Base-by-base conservation (phyloP, 768 basidiomycete species). In the Pulveroboletus sp. region DNA sequence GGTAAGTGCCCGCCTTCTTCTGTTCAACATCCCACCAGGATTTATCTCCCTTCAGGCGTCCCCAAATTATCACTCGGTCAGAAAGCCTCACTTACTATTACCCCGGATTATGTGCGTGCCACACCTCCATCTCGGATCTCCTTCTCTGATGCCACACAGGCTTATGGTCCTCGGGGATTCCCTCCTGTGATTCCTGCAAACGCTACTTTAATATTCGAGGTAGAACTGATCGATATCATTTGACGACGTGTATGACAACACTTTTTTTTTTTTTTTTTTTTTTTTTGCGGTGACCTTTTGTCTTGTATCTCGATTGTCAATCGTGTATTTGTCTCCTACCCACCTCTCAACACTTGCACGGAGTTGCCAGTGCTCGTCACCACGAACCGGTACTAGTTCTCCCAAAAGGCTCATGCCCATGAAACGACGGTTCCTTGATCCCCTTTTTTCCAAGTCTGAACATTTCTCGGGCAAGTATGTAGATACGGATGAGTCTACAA, bases 101-200 rank as follows among this genome's bases (percentile, higher is more conserved):
- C 85, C 12, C 73, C 91, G n/a, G 91, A 94, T 68, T 91, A 73
- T 64, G 92, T 89, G 63, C 60, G 85, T 77, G 12, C 24, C 49
- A 17, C 50, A 51, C 52, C 44, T 40, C 24, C 50, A 55, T 41
- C 39, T 47, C 8, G 21, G 18, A 12, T 18, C 10, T 1, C 39
- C 47, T 28, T 45, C 44, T 42, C 57, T 53, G 43, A 50, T 12
- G 21, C 2, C 7, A 53, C 40, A 28, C 55, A 90, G 86, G 87
- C 75, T 41, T 90, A 91, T 56, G 89, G 89, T 12, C 18, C 68
- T 24, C 77, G 83, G 17, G 90, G 91, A 8, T 90, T 85, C 69
- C 82, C 83, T 8, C 86, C 86, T 17, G 73, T 86, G 54, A 93
- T 93, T 67, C 89, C 89, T 11, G 64, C 85, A 57, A 83, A 92